phyloP scores from a whole-genome alignment of 2,329 filamentous ascomycete species.

The Penicillium sp. region DNA sequence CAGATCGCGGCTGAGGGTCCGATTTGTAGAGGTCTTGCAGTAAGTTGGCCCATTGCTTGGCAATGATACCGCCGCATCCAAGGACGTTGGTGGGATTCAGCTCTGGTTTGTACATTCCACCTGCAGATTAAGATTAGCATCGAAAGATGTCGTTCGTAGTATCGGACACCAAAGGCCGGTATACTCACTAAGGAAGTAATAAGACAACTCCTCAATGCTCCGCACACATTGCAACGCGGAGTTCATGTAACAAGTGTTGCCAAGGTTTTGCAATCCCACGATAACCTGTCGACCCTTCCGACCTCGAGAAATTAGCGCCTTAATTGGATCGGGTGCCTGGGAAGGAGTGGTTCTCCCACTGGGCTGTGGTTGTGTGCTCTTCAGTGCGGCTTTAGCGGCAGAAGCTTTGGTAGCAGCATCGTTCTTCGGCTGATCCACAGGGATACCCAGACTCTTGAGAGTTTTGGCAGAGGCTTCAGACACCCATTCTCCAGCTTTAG shows the following conservation, averaged over 20 bases:
- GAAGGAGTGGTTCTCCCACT: constrained; percentile 70
- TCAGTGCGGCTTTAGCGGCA: constrained; percentile 30
- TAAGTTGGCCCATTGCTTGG: constrained; percentile 75
- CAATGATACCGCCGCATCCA: constrained; percentile 80
- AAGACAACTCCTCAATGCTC: constrained; percentile 86
- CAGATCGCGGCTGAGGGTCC: constrained; percentile 62
- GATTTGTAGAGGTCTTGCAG: constrained; percentile 72
- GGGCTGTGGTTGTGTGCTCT: constrained; percentile 31
- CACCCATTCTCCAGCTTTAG: constrained; percentile 54
- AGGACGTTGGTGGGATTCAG: constrained; percentile 83
- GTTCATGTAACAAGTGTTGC: constrained; percentile 99
- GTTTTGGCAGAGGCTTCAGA: constrained; percentile 50
- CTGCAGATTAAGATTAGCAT: constrained; percentile 27
- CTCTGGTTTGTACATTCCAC: constrained; percentile 70
- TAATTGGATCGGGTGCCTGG: constrained; percentile 55
- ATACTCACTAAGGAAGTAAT: constrained; percentile 70
- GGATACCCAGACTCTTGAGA: constrained; percentile 51
- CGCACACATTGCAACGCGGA: constrained; percentile 92
- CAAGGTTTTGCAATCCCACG: constrained; percentile 82
- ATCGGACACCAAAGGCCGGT: not conserved
- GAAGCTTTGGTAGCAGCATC: constrained; percentile 27
- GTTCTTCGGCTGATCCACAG: constrained; percentile 36
- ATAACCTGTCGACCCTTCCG: constrained; percentile 65
- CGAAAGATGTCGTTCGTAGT: not conserved
- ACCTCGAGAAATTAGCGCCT: constrained; percentile 50